phyloP scores from a whole-genome alignment of 345 rosid species.

The Eutrema japonicum region DNA sequence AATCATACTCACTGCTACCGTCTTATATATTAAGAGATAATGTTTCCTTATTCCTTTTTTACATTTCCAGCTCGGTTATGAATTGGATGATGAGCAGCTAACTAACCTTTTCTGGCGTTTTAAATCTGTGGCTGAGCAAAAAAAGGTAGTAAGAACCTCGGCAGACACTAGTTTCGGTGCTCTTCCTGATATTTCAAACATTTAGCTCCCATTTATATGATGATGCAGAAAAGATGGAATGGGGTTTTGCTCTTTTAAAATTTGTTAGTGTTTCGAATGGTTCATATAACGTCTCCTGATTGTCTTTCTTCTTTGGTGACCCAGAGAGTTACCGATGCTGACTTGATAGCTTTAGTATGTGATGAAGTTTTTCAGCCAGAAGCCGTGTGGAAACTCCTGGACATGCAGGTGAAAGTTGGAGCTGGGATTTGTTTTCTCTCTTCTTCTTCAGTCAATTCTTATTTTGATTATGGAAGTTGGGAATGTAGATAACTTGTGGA shows the following conservation, averaged over 20 bases:
- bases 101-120: slow-evolving; percentile 80
- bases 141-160: slow-evolving; percentile 59
- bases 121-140: slow-evolving; percentile 84
- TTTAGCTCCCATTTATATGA: not conserved
- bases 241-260: not conserved
- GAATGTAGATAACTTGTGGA: slow-evolving; percentile 84
- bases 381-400: slow-evolving; percentile 78
- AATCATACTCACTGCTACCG: not conserved
- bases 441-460: slow-evolving; percentile 1
- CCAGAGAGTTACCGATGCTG: slow-evolving; percentile 90
- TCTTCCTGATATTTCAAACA: not conserved
- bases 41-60: slow-evolving; percentile 20
- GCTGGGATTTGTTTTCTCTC: not conserved
- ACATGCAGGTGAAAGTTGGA: slow-evolving; percentile 68
- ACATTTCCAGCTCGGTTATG: slow-evolving; percentile 78
- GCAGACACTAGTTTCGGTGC: not conserved
- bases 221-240: not conserved
- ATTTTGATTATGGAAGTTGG: not conserved
- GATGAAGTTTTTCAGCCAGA: slow-evolving; percentile 97
- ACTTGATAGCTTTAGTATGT: slow-evolving; percentile 86
- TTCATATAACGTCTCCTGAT: slow-evolving; percentile 33
- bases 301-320: slow-evolving; percentile 31
- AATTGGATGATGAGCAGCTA: slow-evolving; percentile 71
- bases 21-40: slow-evolving; percentile 9
- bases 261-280: not conserved